These are phyloP conservation scores for Elongisporangium undulatum DNA, from an alignment of 352 stramenopile species.

Conservation along the genomic window DNA sequence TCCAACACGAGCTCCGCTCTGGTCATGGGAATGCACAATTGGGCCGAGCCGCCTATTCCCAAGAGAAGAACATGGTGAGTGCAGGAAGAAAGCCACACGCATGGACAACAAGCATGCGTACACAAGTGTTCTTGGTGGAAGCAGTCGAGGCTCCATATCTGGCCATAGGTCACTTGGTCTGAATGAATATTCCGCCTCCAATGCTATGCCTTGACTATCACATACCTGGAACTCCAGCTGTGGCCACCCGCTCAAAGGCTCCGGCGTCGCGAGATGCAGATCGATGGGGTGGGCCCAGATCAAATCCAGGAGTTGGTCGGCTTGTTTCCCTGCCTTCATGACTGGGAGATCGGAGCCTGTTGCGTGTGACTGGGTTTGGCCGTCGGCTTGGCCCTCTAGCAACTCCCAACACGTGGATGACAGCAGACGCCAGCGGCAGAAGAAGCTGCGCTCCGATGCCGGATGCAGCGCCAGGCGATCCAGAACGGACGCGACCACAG, in stretches of 20 bases:
- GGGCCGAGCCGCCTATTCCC: conserved; percentile 26
- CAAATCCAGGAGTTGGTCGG: conserved; percentile 37
- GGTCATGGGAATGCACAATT: conserved; percentile 22
- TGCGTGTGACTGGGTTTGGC: conserved; percentile 46
- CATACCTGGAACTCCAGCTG: conserved; percentile 33
- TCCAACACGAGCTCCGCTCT: conserved; percentile 42
- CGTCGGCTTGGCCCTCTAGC: conserved; percentile 27
- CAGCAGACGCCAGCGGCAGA: conserved; percentile 45
- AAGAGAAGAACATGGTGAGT: background rate
- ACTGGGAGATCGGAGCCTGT: conserved; percentile 15
- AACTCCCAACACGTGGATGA: conserved; percentile 25
- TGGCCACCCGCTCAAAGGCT: conserved; percentile 28
- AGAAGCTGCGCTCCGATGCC: conserved; percentile 32
- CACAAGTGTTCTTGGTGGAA: conserved; percentile 34
- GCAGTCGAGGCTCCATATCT: conserved; percentile 35
- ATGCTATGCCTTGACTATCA: background rate
- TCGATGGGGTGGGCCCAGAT: conserved; percentile 55
- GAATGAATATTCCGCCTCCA: background rate
- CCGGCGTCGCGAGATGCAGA: conserved; percentile 26
- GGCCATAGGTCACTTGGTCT: background rate
- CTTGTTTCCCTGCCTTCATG: conserved; percentile 1
- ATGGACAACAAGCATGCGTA: conserved; percentile 23
- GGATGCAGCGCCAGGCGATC: conserved; percentile 39
- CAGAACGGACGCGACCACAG: conserved; percentile 18
- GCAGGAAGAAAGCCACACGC: background rate